Evolutionary conservation across 2,329 filamentous ascomycete species (phyloP).

Genomic region (Beauveria caledonica): DNA sequence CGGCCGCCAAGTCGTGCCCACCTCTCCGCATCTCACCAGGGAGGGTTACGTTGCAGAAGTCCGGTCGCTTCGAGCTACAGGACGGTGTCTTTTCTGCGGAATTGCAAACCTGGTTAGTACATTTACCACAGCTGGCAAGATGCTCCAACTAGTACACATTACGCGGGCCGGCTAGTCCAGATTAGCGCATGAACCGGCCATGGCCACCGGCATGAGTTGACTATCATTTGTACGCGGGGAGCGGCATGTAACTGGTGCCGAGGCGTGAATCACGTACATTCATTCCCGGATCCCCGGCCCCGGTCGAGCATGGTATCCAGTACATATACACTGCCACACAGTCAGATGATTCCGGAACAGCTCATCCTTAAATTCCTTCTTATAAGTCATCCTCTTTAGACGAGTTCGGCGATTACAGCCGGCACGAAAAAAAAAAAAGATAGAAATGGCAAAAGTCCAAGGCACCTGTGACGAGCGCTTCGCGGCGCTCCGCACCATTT

Average conservation of each 20-base stretch:
- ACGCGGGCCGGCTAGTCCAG: background rate
- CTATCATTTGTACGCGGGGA: background rate
- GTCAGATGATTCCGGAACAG: background rate
- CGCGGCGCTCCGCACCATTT: constrained; percentile 22
- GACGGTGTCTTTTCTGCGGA: background rate
- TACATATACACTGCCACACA: background rate
- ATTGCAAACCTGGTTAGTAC: background rate
- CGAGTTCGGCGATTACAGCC: background rate
- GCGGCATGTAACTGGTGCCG: background rate
- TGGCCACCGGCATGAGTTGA: background rate
- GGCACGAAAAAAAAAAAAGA: background rate
- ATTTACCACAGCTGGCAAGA: background rate
- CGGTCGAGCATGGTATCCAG: background rate
- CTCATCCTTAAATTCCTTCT: background rate
- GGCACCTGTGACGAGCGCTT: constrained; percentile 31
- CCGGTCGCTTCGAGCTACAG: background rate
- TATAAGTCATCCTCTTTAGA: background rate
- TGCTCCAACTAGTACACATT: no score
- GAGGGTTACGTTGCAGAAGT: background rate
- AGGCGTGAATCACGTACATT: background rate
- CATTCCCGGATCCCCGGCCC: background rate
- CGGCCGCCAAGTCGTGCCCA: background rate
- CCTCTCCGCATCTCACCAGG: background rate
- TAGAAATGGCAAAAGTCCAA: constrained; percentile 21
- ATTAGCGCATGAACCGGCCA: background rate